Evolutionary conservation across 116 monocot genomes (phyloP).

Genomic region (Phalaenopsis hybrid): DNA sequence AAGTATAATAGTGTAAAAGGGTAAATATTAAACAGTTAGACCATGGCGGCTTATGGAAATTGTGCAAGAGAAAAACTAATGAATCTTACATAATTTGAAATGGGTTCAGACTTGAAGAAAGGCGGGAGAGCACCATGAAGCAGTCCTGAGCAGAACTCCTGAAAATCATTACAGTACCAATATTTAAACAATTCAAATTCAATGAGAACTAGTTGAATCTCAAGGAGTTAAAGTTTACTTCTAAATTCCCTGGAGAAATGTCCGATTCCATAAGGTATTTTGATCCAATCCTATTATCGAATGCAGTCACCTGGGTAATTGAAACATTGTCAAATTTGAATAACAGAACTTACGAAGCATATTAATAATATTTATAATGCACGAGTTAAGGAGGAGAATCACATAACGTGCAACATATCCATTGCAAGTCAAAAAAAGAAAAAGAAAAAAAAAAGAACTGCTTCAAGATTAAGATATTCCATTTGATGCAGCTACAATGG

Average conservation of each 20-base stretch:
- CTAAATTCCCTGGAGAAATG: slow-evolving; percentile 43
- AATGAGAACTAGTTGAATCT: neutral
- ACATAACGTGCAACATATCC: neutral
- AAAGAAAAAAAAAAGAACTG: neutral
- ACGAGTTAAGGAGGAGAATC: neutral
- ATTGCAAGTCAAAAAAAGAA: neutral
- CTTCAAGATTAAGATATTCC: neutral
- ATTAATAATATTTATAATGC: neutral
- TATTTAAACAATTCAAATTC: neutral
- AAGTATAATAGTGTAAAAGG: neutral
- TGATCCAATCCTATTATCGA: slow-evolving; percentile 68
- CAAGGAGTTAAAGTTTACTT: slow-evolving; percentile 32
- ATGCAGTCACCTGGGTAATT: slow-evolving; percentile 67
- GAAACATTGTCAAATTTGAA: neutral
- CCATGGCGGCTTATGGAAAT: neutral
- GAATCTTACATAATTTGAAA: slow-evolving; percentile 46
- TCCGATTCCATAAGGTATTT: slow-evolving; percentile 80
- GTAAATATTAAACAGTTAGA: neutral
- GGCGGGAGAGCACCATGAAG: slow-evolving; percentile 46
- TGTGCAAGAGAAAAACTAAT: neutral
- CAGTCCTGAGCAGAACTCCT: slow-evolving; percentile 70
- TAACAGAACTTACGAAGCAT: neutral
- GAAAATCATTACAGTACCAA: slow-evolving; percentile 3
- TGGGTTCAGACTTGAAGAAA: slow-evolving; percentile 73
- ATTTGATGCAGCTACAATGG: neutral